These are phyloP conservation scores for Acrocalymma vagum DNA, from an alignment of 2,329 filamentous ascomycete species.

Conservation along the genomic window DNA sequence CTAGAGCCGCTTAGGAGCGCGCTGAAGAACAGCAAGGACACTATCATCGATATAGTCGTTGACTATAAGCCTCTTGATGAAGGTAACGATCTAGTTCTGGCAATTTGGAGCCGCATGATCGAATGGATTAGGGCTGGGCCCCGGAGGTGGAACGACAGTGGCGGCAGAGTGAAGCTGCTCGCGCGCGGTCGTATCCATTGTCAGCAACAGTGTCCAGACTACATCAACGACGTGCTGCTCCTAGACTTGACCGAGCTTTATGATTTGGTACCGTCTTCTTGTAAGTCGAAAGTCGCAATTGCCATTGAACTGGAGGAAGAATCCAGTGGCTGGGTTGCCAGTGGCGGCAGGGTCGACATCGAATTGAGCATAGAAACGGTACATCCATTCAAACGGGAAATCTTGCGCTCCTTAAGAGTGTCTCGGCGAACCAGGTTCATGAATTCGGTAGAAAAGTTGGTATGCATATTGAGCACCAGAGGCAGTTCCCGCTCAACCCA, in stretches of 20 bases:
- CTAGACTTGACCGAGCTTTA: conserved; percentile 4
- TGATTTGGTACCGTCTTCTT: conserved; percentile 1
- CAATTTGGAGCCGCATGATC: conserved; percentile 9
- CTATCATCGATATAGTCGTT: too few species aligned
- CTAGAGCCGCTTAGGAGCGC: too few species aligned
- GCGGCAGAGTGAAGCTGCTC: conserved; percentile 10
- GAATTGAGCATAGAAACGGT: too few species aligned
- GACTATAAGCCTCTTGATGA: conserved; percentile 9
- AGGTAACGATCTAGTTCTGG: conserved; percentile 10
- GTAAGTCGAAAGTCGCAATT: conserved; percentile 7
- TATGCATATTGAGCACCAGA: too few species aligned
- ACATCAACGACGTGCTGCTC: conserved; percentile 8
- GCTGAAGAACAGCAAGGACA: too few species aligned
- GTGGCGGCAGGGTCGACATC: too few species aligned
- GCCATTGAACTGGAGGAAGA: conserved; percentile 12
- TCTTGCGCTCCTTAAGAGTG: too few species aligned
- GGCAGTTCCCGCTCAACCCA: too few species aligned
- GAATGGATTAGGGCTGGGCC: conserved; percentile 8
- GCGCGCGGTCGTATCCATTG: conserved; percentile 8
- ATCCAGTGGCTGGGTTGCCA: conserved; percentile 11
- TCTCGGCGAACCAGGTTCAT: too few species aligned
- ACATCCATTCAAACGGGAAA: too few species aligned
- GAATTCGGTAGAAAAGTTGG: too few species aligned
- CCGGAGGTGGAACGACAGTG: conserved; percentile 5
- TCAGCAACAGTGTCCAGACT: not conserved